Evolutionary conservation across 352 stramenopile genomes (phyloP).

Genomic region (Thalassiosira gravida): DNA sequence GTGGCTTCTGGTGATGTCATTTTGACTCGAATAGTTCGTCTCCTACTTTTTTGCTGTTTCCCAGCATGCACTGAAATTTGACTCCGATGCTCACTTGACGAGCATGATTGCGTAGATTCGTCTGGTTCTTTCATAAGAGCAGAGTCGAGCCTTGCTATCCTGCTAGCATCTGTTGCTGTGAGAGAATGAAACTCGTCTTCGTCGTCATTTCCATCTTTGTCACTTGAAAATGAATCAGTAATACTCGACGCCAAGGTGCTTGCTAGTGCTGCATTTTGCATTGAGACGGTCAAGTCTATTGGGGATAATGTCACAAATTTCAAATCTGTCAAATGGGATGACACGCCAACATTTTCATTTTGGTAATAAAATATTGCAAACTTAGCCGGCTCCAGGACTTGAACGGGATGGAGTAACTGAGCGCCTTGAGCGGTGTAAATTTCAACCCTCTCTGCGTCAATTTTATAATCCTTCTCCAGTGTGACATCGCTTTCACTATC

Average conservation of each 20-base stretch:
- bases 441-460: constrained; percentile 80
- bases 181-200: constrained; percentile 61
- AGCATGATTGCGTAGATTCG: constrained; percentile 32
- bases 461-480: constrained; percentile 66
- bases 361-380: constrained; percentile 67
- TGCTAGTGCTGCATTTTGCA: constrained; percentile 84
- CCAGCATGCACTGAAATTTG: constrained; percentile 50
- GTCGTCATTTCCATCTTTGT: constrained; percentile 23
- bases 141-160: constrained; percentile 71
- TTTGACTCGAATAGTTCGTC: constrained; percentile 63
- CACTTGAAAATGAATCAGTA: constrained; percentile 58
- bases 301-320: constrained; percentile 73
- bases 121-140: constrained; percentile 64
- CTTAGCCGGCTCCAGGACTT: constrained; percentile 81
- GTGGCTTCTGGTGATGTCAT: constrained; percentile 74
- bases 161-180: constrained; percentile 59
- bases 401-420: constrained; percentile 72
- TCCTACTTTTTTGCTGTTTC: constrained; percentile 26
- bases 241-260: constrained; percentile 76
- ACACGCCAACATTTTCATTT: constrained; percentile 43
- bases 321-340: constrained; percentile 58
- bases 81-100: neutral
- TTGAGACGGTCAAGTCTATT: constrained; percentile 80
- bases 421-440: constrained; percentile 82
- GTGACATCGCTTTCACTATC: constrained; percentile 45